Evolutionary conservation across 2,329 filamentous ascomycete genomes (phyloP), one percentile per base, ranked within the genome.

Genomic region (Tothia fuscella): DNA sequence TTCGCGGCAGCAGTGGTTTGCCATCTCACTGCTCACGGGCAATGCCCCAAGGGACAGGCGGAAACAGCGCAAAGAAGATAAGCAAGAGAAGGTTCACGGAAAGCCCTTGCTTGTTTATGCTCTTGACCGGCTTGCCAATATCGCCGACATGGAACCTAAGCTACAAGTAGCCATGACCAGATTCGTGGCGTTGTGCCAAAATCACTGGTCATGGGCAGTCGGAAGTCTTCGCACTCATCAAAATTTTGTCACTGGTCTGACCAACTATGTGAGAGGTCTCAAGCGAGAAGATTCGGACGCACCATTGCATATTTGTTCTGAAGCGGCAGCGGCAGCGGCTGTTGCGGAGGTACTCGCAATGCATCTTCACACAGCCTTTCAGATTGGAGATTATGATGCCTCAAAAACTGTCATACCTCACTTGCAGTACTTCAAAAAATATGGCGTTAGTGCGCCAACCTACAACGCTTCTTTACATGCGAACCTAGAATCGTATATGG

Each of bases 151-250:
- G 58, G 69, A 80, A 6, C 69, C 73, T n/a, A 65, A 67, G 25
- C 44, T 40, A 12, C 46, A 53, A 4, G 56, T 53, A 53, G 77
- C 82, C 1, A 78, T 95, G 51, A 69, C 98, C 13, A 80, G 89
- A 51, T 96, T 96, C 57, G 76, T 95, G 28, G 78, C 84, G 2
- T 78, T 82, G 3, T 84, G 89, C 4, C 88, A 95, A 55, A 91
- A 94, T 58, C 84, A 87, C 55, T 96, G 89, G 89, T 82, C 88
- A 1, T 94, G 89, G 85, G 88, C 86, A 1, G 87, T 93, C 43
- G 80, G 84, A 43, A 78, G 82, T 29, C 66, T 93, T 26, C 76
- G 82, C 47, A 79, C 79, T 45, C 82, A 93, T 52, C 71, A 74
- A 1, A 67, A 69, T 0, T 89, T 94, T 53, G 72, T 95, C 43